phyloP scores from a whole-genome alignment of 345 rosid genomes.

The Stellera chamaejasme region DNA sequence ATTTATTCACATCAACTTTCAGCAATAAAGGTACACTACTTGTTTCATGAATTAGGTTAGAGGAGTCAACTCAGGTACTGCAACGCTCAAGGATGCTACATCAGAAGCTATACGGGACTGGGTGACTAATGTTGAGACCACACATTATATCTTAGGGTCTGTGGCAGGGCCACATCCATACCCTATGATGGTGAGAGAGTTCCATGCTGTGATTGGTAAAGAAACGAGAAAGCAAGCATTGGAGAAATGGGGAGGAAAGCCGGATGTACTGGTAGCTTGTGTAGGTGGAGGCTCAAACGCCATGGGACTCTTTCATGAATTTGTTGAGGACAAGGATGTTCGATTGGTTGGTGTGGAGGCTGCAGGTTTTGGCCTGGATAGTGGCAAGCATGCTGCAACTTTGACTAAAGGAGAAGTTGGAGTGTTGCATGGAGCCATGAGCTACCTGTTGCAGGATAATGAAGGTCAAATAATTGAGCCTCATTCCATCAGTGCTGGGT shows the following conservation, averaged over 20 bases:
- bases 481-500: slow-evolving; percentile 98
- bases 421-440: slow-evolving; percentile 95
- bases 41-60: slow-evolving; percentile 38
- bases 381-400: slow-evolving; percentile 95
- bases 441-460: slow-evolving; percentile 86
- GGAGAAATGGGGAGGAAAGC: slow-evolving; percentile 96
- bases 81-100: slow-evolving; percentile 66
- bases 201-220: slow-evolving; percentile 84
- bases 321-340: slow-evolving; percentile 65
- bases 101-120: slow-evolving; percentile 80
- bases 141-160: slow-evolving; percentile 93
- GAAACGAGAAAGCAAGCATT: slow-evolving; percentile 82
- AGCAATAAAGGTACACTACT: not conserved
- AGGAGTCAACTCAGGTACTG: slow-evolving; percentile 67
- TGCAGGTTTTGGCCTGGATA: slow-evolving; percentile 83
- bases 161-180: slow-evolving; percentile 99
- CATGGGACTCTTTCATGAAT: slow-evolving; percentile 93
- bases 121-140: slow-evolving; percentile 93
- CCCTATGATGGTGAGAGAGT: slow-evolving; percentile 95
- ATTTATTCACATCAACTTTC: no score
- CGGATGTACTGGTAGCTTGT: slow-evolving; percentile 87
- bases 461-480: slow-evolving; percentile 94
- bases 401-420: slow-evolving; percentile 83
- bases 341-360: slow-evolving; percentile 97
- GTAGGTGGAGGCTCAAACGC: slow-evolving; percentile 96